Evolutionary conservation across 257 asterid species (phyloP), one percentile per base, ranked within the genome.

Genomic region (Solanum clarkiae): DNA sequence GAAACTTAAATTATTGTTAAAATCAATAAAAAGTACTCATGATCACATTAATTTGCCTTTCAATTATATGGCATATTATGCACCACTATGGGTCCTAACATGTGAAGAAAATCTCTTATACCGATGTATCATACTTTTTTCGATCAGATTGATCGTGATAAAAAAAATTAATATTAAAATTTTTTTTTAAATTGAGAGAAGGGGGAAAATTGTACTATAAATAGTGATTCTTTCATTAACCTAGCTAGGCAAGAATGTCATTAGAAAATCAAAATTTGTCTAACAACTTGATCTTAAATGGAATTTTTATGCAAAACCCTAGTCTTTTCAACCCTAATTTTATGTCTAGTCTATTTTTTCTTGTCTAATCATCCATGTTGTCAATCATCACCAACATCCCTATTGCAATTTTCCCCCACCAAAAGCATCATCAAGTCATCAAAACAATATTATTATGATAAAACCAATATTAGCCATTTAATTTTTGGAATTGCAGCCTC

Each of bases 321-420:
- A 22, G 81, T 88, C 4, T 53, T 88, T 24, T 26, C 86, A 44
- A 84, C 86, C 7, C 60, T 90, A 12, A 15, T 89, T 68, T 83
- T 88, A 3, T 89, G 81, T 69, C 26, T 87, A n/a, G 42, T 82
- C 66, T 89, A 86, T 72, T 24, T 85, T 18, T 84, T 70, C 36
- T 59, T 90, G 71, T 84, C 90, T 44, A 88, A 84, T 60, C 88
- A 88, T 80, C 91, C 90, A 3, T 88, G 84, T n/a, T 89, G 90
- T 26, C 89, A 91, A 45, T 16, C 93, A 36, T 16, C 93, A 56
- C 13, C 93, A 56, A 13, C 74, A 20, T 49, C 90, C 83, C 84
- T 72, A 18, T 75, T 6, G 86, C 85, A 9, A 57, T 80, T 82
- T 4, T 0, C 4, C 14, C 51, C 2, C 8, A 36, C 77, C 44